Evolutionary conservation across 805 yeast genomes (phyloP), one percentile per base, ranked within the genome.

Genomic region (Millerozyma miso): DNA sequence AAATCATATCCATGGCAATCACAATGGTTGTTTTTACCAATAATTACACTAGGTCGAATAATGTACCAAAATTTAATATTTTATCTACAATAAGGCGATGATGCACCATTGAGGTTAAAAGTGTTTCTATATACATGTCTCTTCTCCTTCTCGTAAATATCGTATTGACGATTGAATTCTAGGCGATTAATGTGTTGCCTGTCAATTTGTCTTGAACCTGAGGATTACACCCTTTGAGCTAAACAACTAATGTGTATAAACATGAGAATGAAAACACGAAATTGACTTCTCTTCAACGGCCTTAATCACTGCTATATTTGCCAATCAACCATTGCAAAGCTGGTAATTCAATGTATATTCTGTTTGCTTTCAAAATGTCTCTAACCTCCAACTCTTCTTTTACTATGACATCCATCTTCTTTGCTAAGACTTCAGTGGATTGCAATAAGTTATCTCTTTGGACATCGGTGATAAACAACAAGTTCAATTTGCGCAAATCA

Each of bases 331-430:
- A 82, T 57, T 81, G 79, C 51, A 89, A 75, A 1, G 96, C 90
- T 18, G 69, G 69, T 52, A 77, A 67, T 63, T 88, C 96, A 45
- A 89, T 76, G 52, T 79, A 79, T 45, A 89, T 69, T 50, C 88
- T 76, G 54, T 84, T 77, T 12, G 97, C 91, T 64, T 80, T 84
- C 48, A 90, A 76, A 40, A 90, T 55, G 59, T 89, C 96, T 64
- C 90, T 80, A 15, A 90, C 91, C 58, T 84, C 86, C 31, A 88
- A 79, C 17, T 83, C 85, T 55, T 88, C 95, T 59, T 84, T 82
- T 49, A 80, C 78, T 47, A 85, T 65, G 29, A 89, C 80, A 46
- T 76, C 83, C 36, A 86, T 77, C 53, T 76, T 79, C 23, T 65
- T 62, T 47, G 77, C 76, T 53, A 69, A 71, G 37, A 62, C 56